Conservation (phyloP, 495 filamentous ascomycete species). For the Beverwykella pulmonaria region DNA sequence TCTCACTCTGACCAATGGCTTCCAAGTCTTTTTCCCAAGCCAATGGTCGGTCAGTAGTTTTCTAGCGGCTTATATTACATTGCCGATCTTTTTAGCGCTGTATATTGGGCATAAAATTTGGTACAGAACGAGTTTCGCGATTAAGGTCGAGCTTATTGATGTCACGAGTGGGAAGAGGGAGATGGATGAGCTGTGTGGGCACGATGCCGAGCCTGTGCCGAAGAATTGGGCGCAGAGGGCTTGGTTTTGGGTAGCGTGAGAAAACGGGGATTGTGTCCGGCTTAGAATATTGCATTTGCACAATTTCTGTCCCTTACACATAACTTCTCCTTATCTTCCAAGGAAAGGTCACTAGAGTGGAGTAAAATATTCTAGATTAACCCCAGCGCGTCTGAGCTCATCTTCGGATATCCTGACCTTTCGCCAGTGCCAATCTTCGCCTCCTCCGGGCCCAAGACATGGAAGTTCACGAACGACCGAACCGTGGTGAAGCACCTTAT, state of each 20-base stretch:
- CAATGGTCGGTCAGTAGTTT: constrained; percentile 43
- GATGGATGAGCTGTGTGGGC: constrained; percentile 41
- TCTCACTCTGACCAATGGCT: constrained; percentile 45
- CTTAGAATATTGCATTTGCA: too few relatives aligned
- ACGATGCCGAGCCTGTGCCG: constrained; percentile 35
- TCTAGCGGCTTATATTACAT: constrained; percentile 41
- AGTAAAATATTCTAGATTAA: too few relatives aligned
- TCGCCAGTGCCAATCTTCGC: too few relatives aligned
- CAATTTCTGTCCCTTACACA: too few relatives aligned
- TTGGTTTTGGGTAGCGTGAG: constrained; percentile 42
- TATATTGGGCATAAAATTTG: constrained; percentile 44
- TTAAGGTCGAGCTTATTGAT: constrained; percentile 34
- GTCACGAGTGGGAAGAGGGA: constrained; percentile 38
- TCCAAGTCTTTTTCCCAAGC: constrained; percentile 44
- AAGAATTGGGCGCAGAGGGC: constrained; percentile 39
- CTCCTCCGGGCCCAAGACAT: too few relatives aligned
- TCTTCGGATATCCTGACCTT: too few relatives aligned
- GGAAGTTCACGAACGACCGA: too few relatives aligned
- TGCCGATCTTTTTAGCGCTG: constrained; percentile 43
- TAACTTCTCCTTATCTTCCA: too few relatives aligned
- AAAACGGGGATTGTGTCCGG: too few relatives aligned
- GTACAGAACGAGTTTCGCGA: constrained; percentile 24
- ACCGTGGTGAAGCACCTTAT: too few relatives aligned
- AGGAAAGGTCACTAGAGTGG: too few relatives aligned
- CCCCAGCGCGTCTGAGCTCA: too few relatives aligned